Base-by-base conservation (phyloP, 1,284 basidiomycete genomes). In the Trametes versicolor region DNA sequence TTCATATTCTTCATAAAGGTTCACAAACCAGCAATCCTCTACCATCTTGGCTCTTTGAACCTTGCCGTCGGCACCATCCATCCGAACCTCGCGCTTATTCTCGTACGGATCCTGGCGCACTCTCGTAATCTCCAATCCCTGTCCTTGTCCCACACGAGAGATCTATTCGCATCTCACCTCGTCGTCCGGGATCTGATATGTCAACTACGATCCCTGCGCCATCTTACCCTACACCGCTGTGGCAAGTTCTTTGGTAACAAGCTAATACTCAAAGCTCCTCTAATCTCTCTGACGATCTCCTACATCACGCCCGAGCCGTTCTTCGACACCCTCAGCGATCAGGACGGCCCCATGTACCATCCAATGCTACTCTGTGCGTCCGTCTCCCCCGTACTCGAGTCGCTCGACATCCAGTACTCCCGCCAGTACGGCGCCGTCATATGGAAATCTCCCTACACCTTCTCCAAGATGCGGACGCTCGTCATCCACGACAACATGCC, bases 401-500 rank as follows among this genome's bases (percentile, higher is more conserved):
- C 25, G 21, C 45, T 64, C 23, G 21, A 12, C 6, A 36, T 53
- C 10, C 6, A 41, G n/a, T 57, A 51, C 36, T 17, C 29, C 36
- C 25, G 36, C 12, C 48, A 27, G 32, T 41, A 50, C 36, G 36
- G 47, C n/a, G 34, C 53, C 53, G 15, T 27, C 9, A 12, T 55
- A 19, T 27, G 17, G 9, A 13, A n/a, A 15, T 41, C 39, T 21
- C 37, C 53, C 39, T 55, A 19, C 39, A 51, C 59, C 23, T 63
- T 54, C 27, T 34, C 51, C 36, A 23, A 34, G 10, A 8, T 55
- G 29, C 34, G 27, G 2, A 43, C 8, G 36, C 58, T 64, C 45
- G 21, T 32, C 27, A 58, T 64, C 6, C 25, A 60, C 36, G 63
- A 64, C 52, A 47, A 60, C 37, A 49, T 36, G 37, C 63, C 58